phyloP scores from a whole-genome alignment of 164 flowering plant species.

The Magnolia officinalis region DNA sequence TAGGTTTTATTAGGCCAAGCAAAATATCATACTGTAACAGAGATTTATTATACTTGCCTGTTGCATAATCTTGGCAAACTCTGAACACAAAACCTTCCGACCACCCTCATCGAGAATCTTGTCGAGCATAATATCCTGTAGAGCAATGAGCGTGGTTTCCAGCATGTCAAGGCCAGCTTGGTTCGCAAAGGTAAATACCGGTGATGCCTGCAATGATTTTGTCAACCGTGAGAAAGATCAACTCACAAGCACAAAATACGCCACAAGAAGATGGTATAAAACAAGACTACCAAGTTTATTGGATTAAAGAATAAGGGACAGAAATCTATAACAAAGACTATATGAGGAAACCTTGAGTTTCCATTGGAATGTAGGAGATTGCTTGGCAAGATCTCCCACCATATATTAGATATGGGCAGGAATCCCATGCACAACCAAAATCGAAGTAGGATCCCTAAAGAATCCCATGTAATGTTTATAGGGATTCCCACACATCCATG shows the following conservation, averaged over 20 bases:
- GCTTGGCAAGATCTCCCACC: too few relatives aligned
- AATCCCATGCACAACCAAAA: too few relatives aligned
- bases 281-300: too few relatives aligned
- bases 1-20: neutral
- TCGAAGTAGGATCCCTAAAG: too few relatives aligned
- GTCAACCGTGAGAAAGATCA: neutral
- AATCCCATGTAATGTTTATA: too few relatives aligned
- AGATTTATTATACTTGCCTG: conserved; percentile 40
- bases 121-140: conserved; percentile 70
- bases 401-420: too few relatives aligned
- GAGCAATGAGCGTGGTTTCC: conserved; percentile 70
- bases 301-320: too few relatives aligned
- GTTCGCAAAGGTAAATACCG: conserved; percentile 75
- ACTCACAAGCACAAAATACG: neutral
- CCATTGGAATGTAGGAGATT: too few relatives aligned
- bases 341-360: too few relatives aligned
- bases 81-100: conserved; percentile 47
- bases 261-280: neutral
- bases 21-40: neutral
- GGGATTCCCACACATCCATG: too few relatives aligned
- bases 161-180: conserved; percentile 91
- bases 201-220: conserved; percentile 50
- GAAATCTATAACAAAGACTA: too few relatives aligned
- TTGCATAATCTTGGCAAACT: conserved; percentile 62
- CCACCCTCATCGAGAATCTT: conserved; percentile 68